Evolutionary conservation across 768 basidiomycete genomes (phyloP).

Genomic region (Trametes elegans): DNA sequence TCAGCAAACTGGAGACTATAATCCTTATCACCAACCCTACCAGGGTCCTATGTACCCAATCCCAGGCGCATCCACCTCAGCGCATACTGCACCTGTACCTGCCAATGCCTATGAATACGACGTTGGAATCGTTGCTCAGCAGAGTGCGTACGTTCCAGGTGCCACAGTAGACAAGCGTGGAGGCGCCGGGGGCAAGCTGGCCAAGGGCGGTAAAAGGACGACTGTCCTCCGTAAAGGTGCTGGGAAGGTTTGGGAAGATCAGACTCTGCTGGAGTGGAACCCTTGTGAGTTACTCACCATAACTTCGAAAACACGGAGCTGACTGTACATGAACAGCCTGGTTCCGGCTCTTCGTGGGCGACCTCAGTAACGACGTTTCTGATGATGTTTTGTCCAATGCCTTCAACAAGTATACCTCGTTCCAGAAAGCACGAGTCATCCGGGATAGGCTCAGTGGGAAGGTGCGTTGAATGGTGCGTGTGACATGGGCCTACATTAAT

Average conservation of each 20-base stretch:
- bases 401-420: constrained; percentile 91
- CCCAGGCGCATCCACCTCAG: constrained; percentile 58
- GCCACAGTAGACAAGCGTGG: constrained; percentile 88
- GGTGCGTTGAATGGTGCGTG: constrained; percentile 55
- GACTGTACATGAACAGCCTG: constrained; percentile 55
- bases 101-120: constrained; percentile 93
- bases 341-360: constrained; percentile 97
- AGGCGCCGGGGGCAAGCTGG: constrained; percentile 80
- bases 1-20: constrained; percentile 47
- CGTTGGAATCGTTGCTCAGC: constrained; percentile 86
- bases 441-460: constrained; percentile 93
- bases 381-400: constrained; percentile 92
- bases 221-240: constrained; percentile 95
- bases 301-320: constrained; percentile 9
- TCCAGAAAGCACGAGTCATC: constrained; percentile 93
- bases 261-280: constrained; percentile 96
- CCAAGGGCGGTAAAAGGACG: constrained; percentile 87
- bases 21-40: constrained; percentile 82
- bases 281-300: constrained; percentile 61
- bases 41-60: constrained; percentile 70
- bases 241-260: constrained; percentile 98
- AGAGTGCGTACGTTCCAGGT: constrained; percentile 90
- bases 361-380: constrained; percentile 96
- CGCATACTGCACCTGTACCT: constrained; percentile 76
- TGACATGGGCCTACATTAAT: too few species aligned